Percentiles rank a stretch among this genome's conserved stretches.
These are phyloP conservation scores for Trametes cinnabarina DNA, from an alignment of 768 basidiomycete genomes.

Conservation along the genomic window DNA sequence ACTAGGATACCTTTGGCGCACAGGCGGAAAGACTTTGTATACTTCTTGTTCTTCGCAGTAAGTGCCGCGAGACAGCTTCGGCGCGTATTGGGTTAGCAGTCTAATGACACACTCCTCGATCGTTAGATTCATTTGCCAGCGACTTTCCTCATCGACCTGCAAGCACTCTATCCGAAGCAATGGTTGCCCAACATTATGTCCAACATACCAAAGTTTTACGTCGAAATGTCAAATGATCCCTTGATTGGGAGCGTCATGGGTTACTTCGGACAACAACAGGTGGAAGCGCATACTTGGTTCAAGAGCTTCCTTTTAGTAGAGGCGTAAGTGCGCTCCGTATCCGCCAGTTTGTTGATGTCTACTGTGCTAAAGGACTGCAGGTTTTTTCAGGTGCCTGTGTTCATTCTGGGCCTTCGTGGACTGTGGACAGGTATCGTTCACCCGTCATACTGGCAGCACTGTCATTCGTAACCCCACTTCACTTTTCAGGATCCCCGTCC, in stretches of 20 bases:
- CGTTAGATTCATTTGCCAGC: conserved; percentile 63
- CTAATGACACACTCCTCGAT: conserved; percentile 23
- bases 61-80: neutral
- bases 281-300: conserved; percentile 52
- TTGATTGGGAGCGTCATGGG: conserved; percentile 55
- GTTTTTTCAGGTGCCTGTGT: conserved; percentile 73
- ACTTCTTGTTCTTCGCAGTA: conserved; percentile 71
- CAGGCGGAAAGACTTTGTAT: conserved; percentile 65
- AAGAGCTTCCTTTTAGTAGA: conserved; percentile 63
- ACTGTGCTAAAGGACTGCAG: conserved; percentile 30
- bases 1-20: conserved; percentile 42
- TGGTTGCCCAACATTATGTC: conserved; percentile 49
- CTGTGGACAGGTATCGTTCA: conserved; percentile 50
- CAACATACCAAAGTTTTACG: conserved; percentile 48
- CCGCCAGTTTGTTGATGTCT: neutral
- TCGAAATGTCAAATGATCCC: conserved; percentile 63
- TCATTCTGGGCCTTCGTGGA: conserved; percentile 62
- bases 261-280: conserved; percentile 28
- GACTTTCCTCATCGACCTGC: conserved; percentile 68
- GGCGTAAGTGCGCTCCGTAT: conserved; percentile 40
- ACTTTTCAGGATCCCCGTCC: conserved; percentile 43
- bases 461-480: neutral
- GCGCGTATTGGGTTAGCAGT: neutral
- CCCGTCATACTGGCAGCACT: neutral
- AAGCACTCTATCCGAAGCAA: conserved; percentile 56